These are phyloP conservation scores for Pyrenophora teres DNA, from an alignment of 2,329 filamentous ascomycete species.

Conservation along the genomic window DNA sequence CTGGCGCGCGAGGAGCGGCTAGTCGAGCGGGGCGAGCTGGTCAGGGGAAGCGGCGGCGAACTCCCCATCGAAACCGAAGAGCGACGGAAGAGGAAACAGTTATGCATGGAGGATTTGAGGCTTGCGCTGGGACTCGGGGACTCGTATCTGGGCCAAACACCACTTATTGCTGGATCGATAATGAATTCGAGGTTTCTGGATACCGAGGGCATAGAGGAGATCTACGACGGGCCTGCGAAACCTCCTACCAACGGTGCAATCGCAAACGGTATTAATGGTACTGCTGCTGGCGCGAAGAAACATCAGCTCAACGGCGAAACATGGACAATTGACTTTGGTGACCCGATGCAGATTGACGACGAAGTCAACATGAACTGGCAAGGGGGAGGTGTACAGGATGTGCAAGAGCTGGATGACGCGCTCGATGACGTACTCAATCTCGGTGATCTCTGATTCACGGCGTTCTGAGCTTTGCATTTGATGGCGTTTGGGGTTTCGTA, in stretches of 20 bases:
- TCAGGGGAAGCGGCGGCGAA: slow-evolving; percentile 74
- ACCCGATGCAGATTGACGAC: slow-evolving; percentile 34
- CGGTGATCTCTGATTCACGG: slow-evolving; percentile 21
- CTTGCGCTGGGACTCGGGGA: slow-evolving; percentile 78
- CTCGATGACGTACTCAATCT: slow-evolving; percentile 48
- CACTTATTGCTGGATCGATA: slow-evolving; percentile 72
- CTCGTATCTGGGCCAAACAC: slow-evolving; percentile 76
- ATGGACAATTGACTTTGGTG: slow-evolving; percentile 34
- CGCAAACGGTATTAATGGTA: slow-evolving; percentile 17
- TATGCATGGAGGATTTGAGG: slow-evolving; percentile 78
- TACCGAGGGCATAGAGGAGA: slow-evolving; percentile 35
- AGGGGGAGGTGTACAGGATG: slow-evolving; percentile 43
- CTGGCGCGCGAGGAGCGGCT: slow-evolving; percentile 76
- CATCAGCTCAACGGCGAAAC: slow-evolving; percentile 8
- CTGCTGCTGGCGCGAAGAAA: slow-evolving; percentile 9
- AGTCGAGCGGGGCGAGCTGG: slow-evolving; percentile 72
- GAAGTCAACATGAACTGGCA: slow-evolving; percentile 45
- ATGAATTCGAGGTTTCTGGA: slow-evolving; percentile 71
- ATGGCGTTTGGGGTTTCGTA: slow-evolving; percentile 4
- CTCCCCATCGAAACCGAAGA: slow-evolving; percentile 81
- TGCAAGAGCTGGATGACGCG: slow-evolving; percentile 37
- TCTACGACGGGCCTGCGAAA: slow-evolving; percentile 14
- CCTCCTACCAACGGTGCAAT: slow-evolving; percentile 11
- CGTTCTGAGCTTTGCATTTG: slow-evolving; percentile 1
- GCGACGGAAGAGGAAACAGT: slow-evolving; percentile 69